These are phyloP conservation scores for Lenwebbia sp. DNA, from an alignment of 345 rosid genomes.

Conservation along the genomic window DNA sequence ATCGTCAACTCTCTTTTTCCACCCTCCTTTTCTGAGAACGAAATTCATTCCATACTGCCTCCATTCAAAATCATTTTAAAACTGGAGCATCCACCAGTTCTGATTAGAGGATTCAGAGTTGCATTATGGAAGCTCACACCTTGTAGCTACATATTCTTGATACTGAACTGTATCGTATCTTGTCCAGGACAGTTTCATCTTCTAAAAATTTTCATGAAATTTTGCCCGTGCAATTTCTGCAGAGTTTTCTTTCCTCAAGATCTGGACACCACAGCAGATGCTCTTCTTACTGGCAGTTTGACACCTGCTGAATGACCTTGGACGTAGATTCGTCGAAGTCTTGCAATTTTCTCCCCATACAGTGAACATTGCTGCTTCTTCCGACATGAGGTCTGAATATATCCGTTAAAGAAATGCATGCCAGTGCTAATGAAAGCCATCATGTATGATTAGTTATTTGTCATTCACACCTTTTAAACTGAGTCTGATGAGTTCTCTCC, in stretches of 20 bases:
- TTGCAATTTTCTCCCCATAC: neutral
- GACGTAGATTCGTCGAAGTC: neutral
- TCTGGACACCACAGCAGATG: slow-evolving; percentile 65
- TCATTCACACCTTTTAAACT: neutral
- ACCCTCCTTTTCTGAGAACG: neutral
- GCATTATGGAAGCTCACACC: neutral
- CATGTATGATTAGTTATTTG: neutral
- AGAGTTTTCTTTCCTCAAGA: slow-evolving; percentile 97
- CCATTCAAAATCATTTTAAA: neutral
- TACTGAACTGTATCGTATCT: neutral
- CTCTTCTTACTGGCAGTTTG: slow-evolving; percentile 42
- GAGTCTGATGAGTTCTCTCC: neutral
- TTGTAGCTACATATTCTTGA: neutral
- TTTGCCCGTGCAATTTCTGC: neutral
- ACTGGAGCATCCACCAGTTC: neutral
- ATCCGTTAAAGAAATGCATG: neutral
- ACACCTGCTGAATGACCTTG: slow-evolving; percentile 7
- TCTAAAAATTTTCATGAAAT: neutral
- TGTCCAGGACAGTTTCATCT: neutral
- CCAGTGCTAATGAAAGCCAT: neutral
- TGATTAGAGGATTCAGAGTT: neutral
- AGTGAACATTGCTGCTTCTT: neutral
- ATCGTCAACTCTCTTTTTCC: neutral
- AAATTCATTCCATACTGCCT: neutral
- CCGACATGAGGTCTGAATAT: neutral